These are phyloP conservation scores for Phyllostachys edulis DNA, from an alignment of 176 grass and related monocot species.

Conservation along the genomic window DNA sequence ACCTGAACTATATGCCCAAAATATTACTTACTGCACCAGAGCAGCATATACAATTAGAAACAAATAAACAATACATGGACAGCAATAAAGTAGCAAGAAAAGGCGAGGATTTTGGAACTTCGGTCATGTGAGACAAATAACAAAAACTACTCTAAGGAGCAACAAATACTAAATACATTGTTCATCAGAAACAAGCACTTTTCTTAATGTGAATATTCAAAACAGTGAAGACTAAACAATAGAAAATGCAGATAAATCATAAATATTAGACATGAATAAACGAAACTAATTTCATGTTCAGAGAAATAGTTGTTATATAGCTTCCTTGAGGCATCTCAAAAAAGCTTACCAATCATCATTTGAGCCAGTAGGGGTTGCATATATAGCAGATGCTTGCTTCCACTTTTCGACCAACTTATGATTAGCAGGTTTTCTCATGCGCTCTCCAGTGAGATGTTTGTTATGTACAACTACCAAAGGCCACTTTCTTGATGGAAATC, in stretches of 20 bases:
- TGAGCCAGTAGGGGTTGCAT: slow-evolving; percentile 70
- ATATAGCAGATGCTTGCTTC: slow-evolving; percentile 60
- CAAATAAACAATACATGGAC: not conserved
- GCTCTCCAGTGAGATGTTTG: slow-evolving; percentile 52
- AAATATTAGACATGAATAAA: slow-evolving; percentile 7
- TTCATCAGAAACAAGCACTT: slow-evolving; percentile 8
- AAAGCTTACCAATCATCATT: slow-evolving; percentile 76
- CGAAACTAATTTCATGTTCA: slow-evolving; percentile 16
- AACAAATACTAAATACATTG: not conserved
- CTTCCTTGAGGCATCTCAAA: slow-evolving; percentile 19
- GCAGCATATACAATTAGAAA: slow-evolving; percentile 25
- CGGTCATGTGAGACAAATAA: not conserved
- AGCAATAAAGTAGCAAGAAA: not conserved
- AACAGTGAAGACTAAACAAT: slow-evolving; percentile 10
- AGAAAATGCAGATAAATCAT: not conserved
- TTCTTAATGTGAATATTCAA: not conserved
- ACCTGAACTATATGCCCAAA: slow-evolving; percentile 54
- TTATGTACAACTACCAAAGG: slow-evolving; percentile 70
- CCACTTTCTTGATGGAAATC: slow-evolving; percentile 42
- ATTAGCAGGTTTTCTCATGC: slow-evolving; percentile 40
- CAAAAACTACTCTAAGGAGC: not conserved
- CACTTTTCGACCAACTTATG: slow-evolving; percentile 54
- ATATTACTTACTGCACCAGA: slow-evolving; percentile 38
- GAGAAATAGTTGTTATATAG: not conserved
- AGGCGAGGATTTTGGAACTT: not conserved